Evolutionary conservation across 768 basidiomycete species (phyloP).

Genomic region (Lepiota subincarnata): DNA sequence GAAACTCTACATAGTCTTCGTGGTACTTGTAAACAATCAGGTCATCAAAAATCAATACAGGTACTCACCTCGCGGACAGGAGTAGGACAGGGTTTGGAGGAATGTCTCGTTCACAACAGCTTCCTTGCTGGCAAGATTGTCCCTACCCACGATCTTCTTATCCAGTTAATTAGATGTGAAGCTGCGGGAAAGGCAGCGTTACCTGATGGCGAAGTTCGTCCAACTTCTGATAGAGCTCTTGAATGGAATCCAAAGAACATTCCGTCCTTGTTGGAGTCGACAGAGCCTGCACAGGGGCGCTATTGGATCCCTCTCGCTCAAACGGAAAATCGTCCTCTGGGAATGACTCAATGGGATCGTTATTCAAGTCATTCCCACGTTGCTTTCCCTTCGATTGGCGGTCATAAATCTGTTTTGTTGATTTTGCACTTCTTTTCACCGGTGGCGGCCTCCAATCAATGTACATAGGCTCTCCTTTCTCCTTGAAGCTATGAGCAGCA

Average conservation of each 20-base stretch:
- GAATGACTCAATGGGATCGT: constrained; percentile 8
- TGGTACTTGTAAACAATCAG: too few relatives aligned
- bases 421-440: neutral
- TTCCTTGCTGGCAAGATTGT: neutral
- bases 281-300: neutral
- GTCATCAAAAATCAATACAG: neutral
- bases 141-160: constrained; percentile 1
- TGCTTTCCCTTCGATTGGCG: constrained; percentile 1
- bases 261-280: neutral
- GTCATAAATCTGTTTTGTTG: neutral
- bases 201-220: constrained; percentile 4
- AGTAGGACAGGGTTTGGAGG: neutral
- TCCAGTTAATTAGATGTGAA: neutral
- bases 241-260: neutral
- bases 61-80: neutral
- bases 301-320: too few relatives aligned
- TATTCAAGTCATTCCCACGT: neutral
- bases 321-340: constrained; percentile 2
- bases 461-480: neutral
- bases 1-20: constrained; percentile 6
- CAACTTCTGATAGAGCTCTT: neutral
- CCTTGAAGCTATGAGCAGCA: neutral
- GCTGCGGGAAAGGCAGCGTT: neutral
- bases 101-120: constrained; percentile 1
- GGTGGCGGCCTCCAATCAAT: constrained; percentile 12